Conservation (phyloP, 345 rosid genomes). For the Cardamine chenopodiifolia region DNA sequence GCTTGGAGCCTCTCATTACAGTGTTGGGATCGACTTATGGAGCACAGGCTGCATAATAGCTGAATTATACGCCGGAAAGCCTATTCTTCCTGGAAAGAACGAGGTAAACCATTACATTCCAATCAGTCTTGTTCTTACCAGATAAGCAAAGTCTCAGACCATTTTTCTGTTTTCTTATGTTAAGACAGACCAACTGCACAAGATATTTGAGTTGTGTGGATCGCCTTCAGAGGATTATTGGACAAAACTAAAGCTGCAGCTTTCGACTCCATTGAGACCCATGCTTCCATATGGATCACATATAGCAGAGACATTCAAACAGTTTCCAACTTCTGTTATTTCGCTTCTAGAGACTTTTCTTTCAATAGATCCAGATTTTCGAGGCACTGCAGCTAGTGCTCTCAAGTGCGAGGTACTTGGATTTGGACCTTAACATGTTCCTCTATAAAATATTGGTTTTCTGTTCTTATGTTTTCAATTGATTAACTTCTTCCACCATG, state of each 20-base stretch:
- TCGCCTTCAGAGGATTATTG: constrained; percentile 77
- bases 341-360: constrained; percentile 76
- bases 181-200: constrained; percentile 84
- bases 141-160: not conserved
- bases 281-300: constrained; percentile 70
- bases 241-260: constrained; percentile 59
- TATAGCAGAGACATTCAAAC: constrained; percentile 62
- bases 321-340: constrained; percentile 61
- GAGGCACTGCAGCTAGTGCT: constrained; percentile 79
- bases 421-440: not conserved
- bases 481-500: not conserved
- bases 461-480: constrained; percentile 10
- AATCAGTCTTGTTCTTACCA: constrained; percentile 22
- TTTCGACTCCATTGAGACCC: constrained; percentile 70
- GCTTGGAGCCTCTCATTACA: constrained; percentile 79
- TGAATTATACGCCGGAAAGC: constrained; percentile 78
- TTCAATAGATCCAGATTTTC: constrained; percentile 66
- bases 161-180: constrained; percentile 14
- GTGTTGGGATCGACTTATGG: constrained; percentile 88
- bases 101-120: constrained; percentile 58
- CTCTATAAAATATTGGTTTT: not conserved
- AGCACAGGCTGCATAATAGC: constrained; percentile 91
- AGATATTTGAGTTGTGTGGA: constrained; percentile 82
- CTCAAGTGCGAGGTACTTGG: constrained; percentile 69
- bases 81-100: constrained; percentile 85